Evolutionary conservation across 345 rosid species (phyloP).

Genomic region (Gossypium sturtianum): DNA sequence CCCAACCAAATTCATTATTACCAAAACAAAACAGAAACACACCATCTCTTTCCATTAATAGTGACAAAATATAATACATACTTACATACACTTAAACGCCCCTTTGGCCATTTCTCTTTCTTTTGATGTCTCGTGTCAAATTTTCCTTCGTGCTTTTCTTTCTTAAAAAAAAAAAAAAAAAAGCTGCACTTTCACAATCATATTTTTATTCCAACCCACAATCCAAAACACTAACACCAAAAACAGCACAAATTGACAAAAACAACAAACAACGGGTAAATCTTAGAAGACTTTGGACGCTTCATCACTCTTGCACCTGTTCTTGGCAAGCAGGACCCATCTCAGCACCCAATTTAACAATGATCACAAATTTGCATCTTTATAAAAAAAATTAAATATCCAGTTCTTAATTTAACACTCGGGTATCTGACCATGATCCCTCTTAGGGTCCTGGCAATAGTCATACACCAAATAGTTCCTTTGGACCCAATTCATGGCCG

Average conservation of each 20-base stretch:
- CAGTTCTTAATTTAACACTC: conserved; percentile 46
- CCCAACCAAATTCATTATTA: no score
- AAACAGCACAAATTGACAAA: background rate
- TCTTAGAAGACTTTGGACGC: conserved; percentile 36
- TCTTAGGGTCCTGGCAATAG: conserved; percentile 70
- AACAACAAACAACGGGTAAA: background rate
- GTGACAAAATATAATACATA: background rate
- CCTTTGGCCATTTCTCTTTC: background rate
- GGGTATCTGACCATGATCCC: conserved; percentile 70
- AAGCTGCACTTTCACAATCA: background rate
- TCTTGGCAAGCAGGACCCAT: conserved; percentile 34
- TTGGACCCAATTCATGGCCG: conserved; percentile 68
- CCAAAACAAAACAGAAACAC: no score
- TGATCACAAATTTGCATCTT: background rate
- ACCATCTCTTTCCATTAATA: background rate
- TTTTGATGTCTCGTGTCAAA: background rate
- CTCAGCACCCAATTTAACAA: conserved; percentile 25
- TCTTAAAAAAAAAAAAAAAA: background rate
- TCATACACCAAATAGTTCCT: conserved; percentile 69
- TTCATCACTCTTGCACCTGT: conserved; percentile 28
- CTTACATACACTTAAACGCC: background rate
- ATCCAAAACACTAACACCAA: background rate
- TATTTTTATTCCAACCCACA: conserved; percentile 3
- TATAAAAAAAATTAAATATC: background rate
- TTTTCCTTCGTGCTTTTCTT: background rate